phyloP scores from a whole-genome alignment of 208 protist genomes.

The Trypanosoma grayi region DNA sequence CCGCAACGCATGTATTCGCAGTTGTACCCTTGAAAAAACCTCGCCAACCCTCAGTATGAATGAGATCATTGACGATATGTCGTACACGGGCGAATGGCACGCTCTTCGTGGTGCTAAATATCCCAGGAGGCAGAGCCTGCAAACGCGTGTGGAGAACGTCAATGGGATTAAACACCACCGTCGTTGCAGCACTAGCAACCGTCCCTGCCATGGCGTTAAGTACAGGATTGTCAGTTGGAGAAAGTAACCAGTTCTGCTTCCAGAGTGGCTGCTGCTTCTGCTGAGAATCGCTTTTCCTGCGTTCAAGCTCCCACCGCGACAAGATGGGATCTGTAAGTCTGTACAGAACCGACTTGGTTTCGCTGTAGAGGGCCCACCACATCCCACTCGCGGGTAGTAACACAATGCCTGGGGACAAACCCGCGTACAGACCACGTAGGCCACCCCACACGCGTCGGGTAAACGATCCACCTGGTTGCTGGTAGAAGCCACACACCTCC shows the following conservation, averaged over 20 bases:
- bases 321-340: conserved; percentile 49
- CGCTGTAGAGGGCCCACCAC: conserved; percentile 84
- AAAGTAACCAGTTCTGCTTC: conserved; percentile 69
- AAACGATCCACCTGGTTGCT: conserved; percentile 7
- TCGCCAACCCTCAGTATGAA: conserved; percentile 52
- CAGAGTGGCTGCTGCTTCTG: conserved; percentile 25
- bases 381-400: conserved; percentile 73
- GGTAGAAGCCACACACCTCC: conserved; percentile 52
- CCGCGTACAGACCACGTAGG: conserved; percentile 65
- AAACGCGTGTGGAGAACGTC: conserved; percentile 79
- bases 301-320: conserved; percentile 38
- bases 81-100: conserved; percentile 19
- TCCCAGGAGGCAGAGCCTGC: conserved; percentile 53
- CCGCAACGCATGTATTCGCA: conserved; percentile 66
- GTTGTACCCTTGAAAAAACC: conserved; percentile 80
- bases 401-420: conserved; percentile 59
- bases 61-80: conserved; percentile 44
- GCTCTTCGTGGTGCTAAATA: conserved; percentile 3
- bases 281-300: not conserved
- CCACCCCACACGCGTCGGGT: conserved; percentile 10
- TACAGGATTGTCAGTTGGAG: conserved; percentile 75
- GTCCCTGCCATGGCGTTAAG: conserved; percentile 66
- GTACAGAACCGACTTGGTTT: conserved; percentile 70
- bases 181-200: conserved; percentile 63
- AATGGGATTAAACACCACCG: conserved; percentile 76